These are phyloP conservation scores for Sugiyamaella valdiviana DNA, from an alignment of 805 yeast species.

Conservation along the genomic window DNA sequence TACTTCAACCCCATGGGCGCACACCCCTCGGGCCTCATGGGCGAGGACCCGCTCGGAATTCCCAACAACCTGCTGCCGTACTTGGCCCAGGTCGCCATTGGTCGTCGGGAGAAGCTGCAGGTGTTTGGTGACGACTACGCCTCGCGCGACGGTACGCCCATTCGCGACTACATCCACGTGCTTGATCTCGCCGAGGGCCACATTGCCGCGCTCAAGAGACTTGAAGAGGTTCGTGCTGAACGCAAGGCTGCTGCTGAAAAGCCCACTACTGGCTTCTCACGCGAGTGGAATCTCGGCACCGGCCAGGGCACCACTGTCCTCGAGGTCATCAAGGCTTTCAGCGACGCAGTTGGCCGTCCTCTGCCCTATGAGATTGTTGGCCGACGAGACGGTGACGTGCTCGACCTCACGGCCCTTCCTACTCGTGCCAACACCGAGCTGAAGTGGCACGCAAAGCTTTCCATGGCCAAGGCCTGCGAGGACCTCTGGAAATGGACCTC, in stretches of 20 bases:
- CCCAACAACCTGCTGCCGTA: constrained; percentile 73
- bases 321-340: constrained; percentile 61
- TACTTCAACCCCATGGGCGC: constrained; percentile 86
- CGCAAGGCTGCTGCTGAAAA: constrained; percentile 16
- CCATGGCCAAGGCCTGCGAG: constrained; percentile 57
- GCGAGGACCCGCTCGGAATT: constrained; percentile 73
- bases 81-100: constrained; percentile 72
- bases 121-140: constrained; percentile 69
- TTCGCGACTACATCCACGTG: constrained; percentile 76
- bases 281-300: constrained; percentile 81
- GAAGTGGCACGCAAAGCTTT: constrained; percentile 52
- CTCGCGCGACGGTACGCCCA: constrained; percentile 73
- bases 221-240: constrained; percentile 30
- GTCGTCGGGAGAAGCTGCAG: constrained; percentile 57
- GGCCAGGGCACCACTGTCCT: constrained; percentile 76
- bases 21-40: constrained; percentile 72
- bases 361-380: constrained; percentile 61
- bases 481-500: constrained; percentile 78
- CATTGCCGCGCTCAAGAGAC: constrained; percentile 58
- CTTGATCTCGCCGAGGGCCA: constrained; percentile 76
- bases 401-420: constrained; percentile 67
- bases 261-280: constrained; percentile 42
- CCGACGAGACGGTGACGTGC: constrained; percentile 71
- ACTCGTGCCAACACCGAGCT: constrained; percentile 60
- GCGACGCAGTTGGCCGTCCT: constrained; percentile 55